Base-by-base conservation (phyloP, 2,329 filamentous ascomycete genomes). In the Fusarium chlamydosporum region DNA sequence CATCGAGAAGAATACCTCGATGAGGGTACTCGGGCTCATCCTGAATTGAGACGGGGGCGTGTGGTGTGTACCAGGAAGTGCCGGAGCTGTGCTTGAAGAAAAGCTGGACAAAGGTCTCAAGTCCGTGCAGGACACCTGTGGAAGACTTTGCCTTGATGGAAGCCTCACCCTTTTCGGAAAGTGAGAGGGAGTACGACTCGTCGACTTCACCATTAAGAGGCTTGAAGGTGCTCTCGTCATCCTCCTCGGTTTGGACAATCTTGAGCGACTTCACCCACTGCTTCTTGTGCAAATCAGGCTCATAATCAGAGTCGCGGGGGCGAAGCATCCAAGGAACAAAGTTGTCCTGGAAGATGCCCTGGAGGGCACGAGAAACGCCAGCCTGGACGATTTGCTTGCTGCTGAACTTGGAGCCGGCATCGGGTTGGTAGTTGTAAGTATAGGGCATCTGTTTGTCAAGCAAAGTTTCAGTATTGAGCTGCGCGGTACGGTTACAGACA, bases 241-340 rank as follows among this genome's bases (percentile, higher is more conserved):
- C 72, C 50, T 76, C 73, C 20, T 78, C 78, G 7, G 85, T 89
- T 76, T 93, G 88, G 15, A 82, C 82, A 68, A 96, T 88, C 18
- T 81, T 77, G 45, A 96, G 82, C n/a, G 81, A 82, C 42, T 79
- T 84, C 72, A 96, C 82, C 68, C 80, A 85, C 5, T 76, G 83
- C 71, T 85, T 82, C 51, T 72, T 71, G 8, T 56, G 37, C 23
- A 76, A 73, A 9, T 81, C 76, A 1, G 93, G 92, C 78, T 95
- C 91, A 67, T 88, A 91, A 40, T 86, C 74, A 56, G 86, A 84
- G 70, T 89, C 84, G 34, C 90, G 86, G 26, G 86, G 84, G 67
- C 91, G 85, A 56, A 96, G 86, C 80, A 90, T 93, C 92, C 92
- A 96, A 0, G 93, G 92, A 16, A 93, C 86, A 65, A 94, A 89